A percentile compares a stretch with the other conserved stretches of the same genome.
phyloP scores from a whole-genome alignment of 257 asterid species.

The Handroanthus guayacan region DNA sequence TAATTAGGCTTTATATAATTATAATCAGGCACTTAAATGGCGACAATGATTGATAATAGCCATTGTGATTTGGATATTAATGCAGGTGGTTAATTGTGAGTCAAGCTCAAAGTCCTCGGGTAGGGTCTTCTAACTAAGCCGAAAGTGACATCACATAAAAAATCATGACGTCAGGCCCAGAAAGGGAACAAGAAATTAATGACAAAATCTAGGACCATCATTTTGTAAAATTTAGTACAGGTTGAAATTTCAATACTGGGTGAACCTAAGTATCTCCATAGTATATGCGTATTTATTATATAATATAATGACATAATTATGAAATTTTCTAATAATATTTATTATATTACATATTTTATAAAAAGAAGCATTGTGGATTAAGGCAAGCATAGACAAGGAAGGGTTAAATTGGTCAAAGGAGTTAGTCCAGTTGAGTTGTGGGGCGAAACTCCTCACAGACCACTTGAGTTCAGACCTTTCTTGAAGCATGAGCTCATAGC shows the following conservation, averaged over 20 bases:
- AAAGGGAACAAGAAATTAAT: conserved; percentile 25
- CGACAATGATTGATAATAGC: conserved; percentile 22
- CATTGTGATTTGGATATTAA: not conserved
- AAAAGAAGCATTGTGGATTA: conserved; percentile 10
- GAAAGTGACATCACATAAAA: conserved; percentile 46
- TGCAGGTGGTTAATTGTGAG: not conserved
- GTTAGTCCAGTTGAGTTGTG: no score
- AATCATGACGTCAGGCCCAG: conserved; percentile 50
- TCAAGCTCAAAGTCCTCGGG: not conserved
- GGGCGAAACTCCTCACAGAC: no score
- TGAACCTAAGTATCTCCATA: no score
- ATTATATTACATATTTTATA: no score
- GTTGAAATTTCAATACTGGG: conserved; percentile 8
- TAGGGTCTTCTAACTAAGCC: conserved; percentile 27
- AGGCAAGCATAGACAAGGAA: conserved; percentile 13
- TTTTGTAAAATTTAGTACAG: conserved; percentile 19
- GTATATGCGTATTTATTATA: no score
- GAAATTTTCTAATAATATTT: not conserved
- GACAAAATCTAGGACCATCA: conserved; percentile 35
- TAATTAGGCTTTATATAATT: not conserved
- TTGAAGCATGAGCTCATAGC: no score
- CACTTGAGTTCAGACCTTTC: no score
- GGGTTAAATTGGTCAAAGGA: no score
- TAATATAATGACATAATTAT: no score
- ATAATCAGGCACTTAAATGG: no score